Percentiles rank a stretch among this genome's conserved stretches.
phyloP scores from a whole-genome alignment of 495 filamentous ascomycete species.

The Penicillium coffeae region DNA sequence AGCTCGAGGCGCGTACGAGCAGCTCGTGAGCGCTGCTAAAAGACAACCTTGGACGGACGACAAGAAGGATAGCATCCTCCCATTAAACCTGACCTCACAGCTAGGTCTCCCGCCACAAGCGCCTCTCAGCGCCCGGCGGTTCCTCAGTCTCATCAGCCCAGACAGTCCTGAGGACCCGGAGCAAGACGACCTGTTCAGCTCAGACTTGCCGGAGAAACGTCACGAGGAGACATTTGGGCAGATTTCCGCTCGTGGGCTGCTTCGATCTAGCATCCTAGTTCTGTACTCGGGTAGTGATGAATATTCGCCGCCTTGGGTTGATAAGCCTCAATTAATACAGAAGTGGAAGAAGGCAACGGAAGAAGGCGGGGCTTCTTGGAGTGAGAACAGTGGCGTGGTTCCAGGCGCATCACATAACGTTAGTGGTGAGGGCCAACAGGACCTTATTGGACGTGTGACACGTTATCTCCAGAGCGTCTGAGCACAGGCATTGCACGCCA shows the following conservation, averaged over 20 bases:
- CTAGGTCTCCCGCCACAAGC: conserved; percentile 49
- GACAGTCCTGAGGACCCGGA: conserved; percentile 52
- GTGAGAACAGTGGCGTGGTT: conserved; percentile 54
- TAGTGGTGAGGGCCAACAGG: conserved; percentile 41
- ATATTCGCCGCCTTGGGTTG: conserved; percentile 57
- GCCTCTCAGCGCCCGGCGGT: conserved; percentile 54
- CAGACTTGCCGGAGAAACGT: conserved; percentile 61
- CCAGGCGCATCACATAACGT: conserved; percentile 61
- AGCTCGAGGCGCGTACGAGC: conserved; percentile 41
- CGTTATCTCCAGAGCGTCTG: conserved; percentile 52
- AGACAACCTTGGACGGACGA: conserved; percentile 36
- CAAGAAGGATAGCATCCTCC: conserved; percentile 55
- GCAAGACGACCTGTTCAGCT: conserved; percentile 87
- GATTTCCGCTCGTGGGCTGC: conserved; percentile 48
- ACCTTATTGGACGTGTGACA: conserved; percentile 52
- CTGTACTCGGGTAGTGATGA: conserved; percentile 73
- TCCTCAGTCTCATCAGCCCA: conserved; percentile 60
- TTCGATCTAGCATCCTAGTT: conserved; percentile 46
- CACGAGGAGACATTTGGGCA: conserved; percentile 62
- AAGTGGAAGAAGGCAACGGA: conserved; percentile 64
- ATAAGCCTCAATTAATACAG: conserved; percentile 60
- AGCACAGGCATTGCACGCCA: not conserved
- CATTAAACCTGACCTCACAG: conserved; percentile 40
- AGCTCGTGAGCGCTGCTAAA: conserved; percentile 50
- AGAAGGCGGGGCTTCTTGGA: conserved; percentile 44